Conservation (phyloP, 805 yeast species). For the Grigorovia jiainica region DNA sequence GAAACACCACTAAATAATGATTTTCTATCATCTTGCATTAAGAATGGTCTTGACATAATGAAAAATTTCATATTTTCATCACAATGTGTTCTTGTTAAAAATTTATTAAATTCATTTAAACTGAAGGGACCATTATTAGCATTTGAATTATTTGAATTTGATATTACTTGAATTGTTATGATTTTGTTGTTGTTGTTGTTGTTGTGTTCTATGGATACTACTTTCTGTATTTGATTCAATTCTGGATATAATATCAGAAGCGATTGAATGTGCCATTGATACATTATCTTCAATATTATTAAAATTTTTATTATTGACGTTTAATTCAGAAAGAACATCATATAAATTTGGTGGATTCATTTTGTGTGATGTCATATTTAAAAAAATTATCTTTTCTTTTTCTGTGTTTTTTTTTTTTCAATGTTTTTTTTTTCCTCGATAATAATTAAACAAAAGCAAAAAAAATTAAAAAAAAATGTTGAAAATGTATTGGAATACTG, state of each 20-base stretch:
- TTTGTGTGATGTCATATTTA: too few species aligned
- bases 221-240: background rate
- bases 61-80: conserved; percentile 26
- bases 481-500: too few species aligned
- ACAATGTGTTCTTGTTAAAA: conserved; percentile 20
- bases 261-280: background rate
- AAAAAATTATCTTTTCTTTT: too few species aligned
- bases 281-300: background rate
- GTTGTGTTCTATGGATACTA: background rate
- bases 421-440: background rate
- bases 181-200: too few species aligned
- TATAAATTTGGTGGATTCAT: conserved; percentile 5
- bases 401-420: too few species aligned
- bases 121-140: conserved; percentile 8
- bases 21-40: conserved; percentile 4
- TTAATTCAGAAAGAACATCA: conserved; percentile 5
- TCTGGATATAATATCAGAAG: background rate
- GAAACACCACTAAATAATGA: background rate
- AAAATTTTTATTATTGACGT: background rate
- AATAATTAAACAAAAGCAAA: background rate
- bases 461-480: too few species aligned
- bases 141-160: too few species aligned
- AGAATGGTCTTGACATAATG: conserved; percentile 8
- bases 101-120: conserved; percentile 16
- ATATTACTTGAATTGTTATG: too few species aligned